Evolutionary conservation across 805 yeast species (phyloP).

Genomic region (Debaryomyces prosopidis): DNA sequence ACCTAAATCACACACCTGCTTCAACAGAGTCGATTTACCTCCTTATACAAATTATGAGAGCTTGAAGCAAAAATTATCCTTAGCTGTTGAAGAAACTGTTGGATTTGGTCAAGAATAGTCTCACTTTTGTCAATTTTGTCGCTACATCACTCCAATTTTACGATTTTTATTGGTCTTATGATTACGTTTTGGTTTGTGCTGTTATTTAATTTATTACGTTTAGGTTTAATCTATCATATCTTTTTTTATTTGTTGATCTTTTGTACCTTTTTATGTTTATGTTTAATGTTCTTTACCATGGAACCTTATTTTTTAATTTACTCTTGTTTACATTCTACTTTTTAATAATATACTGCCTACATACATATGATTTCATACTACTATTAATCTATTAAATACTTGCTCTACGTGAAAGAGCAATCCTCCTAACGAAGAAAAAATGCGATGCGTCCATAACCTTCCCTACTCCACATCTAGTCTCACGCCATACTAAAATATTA

Average conservation of each 20-base stretch:
- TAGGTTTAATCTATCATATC: background rate
- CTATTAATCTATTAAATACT: too few species aligned
- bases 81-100: constrained; percentile 98
- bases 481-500: background rate
- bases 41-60: constrained; percentile 84
- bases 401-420: background rate
- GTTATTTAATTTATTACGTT: background rate
- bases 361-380: too few species aligned
- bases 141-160: too few species aligned
- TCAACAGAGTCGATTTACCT: constrained; percentile 97
- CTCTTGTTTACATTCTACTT: background rate
- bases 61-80: constrained; percentile 83
- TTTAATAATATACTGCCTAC: background rate
- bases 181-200: background rate
- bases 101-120: constrained; percentile 95
- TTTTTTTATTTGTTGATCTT: background rate
- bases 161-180: too few species aligned
- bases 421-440: background rate
- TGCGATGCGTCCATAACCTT: background rate
- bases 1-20: constrained; percentile 98
- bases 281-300: background rate
- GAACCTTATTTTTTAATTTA: background rate
- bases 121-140: background rate
- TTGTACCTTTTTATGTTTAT: background rate
- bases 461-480: background rate